Percentiles rank a stretch among this genome's conserved stretches.
phyloP scores from a whole-genome alignment of 768 basidiomycete genomes.

The Lenzites betulinus region DNA sequence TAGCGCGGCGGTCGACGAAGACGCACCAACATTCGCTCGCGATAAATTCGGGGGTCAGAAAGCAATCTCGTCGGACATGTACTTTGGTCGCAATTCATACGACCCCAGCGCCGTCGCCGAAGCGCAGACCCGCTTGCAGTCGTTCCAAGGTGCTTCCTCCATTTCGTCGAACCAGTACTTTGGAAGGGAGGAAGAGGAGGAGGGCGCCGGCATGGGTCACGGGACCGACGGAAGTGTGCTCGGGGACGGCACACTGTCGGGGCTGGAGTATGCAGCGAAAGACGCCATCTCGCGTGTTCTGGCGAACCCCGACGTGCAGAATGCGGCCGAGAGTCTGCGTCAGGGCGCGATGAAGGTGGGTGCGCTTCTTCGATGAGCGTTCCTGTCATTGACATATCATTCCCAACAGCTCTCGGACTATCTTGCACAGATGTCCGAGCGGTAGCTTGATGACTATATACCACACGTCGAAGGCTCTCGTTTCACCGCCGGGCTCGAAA shows the following conservation, averaged over 20 bases:
- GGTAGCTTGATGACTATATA: slow-evolving; percentile 11
- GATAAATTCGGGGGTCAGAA: slow-evolving; percentile 93
- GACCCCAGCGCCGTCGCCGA: slow-evolving; percentile 72
- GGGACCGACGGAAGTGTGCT: slow-evolving; percentile 58
- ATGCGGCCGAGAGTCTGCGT: slow-evolving; percentile 76
- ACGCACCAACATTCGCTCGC: slow-evolving; percentile 77
- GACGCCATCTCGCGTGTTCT: slow-evolving; percentile 76
- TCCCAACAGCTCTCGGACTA: slow-evolving; percentile 51
- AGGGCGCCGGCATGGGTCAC: slow-evolving; percentile 32
- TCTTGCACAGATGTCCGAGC: slow-evolving; percentile 29
- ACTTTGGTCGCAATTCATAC: slow-evolving; percentile 88
- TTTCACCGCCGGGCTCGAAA: neutral
- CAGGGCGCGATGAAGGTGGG: slow-evolving; percentile 80
- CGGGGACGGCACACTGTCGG: slow-evolving; percentile 53
- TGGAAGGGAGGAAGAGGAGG: slow-evolving; percentile 86
- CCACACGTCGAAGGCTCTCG: neutral
- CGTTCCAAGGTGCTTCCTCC: slow-evolving; percentile 89
- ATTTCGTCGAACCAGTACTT: slow-evolving; percentile 98
- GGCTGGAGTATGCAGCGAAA: slow-evolving; percentile 62
- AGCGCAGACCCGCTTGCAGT: slow-evolving; percentile 77
- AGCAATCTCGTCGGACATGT: slow-evolving; percentile 97
- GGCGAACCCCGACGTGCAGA: slow-evolving; percentile 87
- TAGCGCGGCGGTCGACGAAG: slow-evolving; percentile 43
- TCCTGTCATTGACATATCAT: neutral
- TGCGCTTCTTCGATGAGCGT: slow-evolving; percentile 9